Base-by-base conservation (phyloP, 2,329 filamentous ascomycete species). In the Sphaerulina musiva region DNA sequence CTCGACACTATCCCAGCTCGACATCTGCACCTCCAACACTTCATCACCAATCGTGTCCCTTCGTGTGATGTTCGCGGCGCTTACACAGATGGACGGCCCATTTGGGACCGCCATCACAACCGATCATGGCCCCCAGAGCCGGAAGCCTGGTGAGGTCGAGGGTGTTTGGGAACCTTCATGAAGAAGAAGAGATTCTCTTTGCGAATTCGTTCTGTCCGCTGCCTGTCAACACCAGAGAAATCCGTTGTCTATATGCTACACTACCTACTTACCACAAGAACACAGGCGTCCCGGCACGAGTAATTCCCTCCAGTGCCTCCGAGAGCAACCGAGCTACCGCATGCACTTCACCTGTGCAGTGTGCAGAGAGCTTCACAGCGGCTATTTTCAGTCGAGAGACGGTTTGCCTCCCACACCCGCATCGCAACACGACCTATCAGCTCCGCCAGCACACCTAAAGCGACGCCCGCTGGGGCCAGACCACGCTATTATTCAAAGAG, bases 351-450 rank as follows among this genome's bases (percentile, higher is more conserved):
- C 48, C 38, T 48, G 23, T 36, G 43, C 40, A n/a, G n/a, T n/a
- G n/a, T n/a, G n/a, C n/a, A n/a, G n/a, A 46, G 44, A 45, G 53
- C 23, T 46, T 32, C 46, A 48, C 31, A 55, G 57, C 54, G 54
- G 44, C 57, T 59, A 59, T 59, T 59, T 57, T 52, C 52, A 55
- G 55, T 44, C 20, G n/a, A n/a, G 40, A 48, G 11, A 45, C 46
- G 47, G 41, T 40, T 44, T 40, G 42, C 53, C 42, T 56, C 34
- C 55, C 46, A 47, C 54, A 46, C 41, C 46, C 52, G 48, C 52
- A 50, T 50, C 23, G 38, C 54, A 56, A 46, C 39, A 53, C 51
- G 48, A 20, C 56, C 59, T 60, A 59, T 60, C 59, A 59, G 46
- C 55, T 48, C 43, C 43, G 52, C 51, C 52, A 43, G 38, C 40